Conservation (phyloP, 495 filamentous ascomycete genomes). For the Xylaria palmicola region DNA sequence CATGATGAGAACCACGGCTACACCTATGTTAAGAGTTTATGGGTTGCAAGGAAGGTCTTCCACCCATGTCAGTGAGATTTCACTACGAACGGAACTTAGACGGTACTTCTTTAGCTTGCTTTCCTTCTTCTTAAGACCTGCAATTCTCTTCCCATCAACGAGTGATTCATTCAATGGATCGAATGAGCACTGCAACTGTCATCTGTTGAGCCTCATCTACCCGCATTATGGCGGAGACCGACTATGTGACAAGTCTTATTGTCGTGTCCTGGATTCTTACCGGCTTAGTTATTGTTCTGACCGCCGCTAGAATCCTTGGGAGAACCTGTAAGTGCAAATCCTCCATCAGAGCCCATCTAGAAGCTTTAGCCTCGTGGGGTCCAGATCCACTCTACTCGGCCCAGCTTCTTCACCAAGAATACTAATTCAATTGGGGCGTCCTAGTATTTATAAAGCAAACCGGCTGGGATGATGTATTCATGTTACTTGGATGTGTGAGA, state of each 20-base stretch:
- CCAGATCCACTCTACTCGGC: background rate
- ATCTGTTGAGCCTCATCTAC: background rate
- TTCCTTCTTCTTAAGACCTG: background rate
- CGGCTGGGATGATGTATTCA: conserved; percentile 24
- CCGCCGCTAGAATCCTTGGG: conserved; percentile 9
- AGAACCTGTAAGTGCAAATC: conserved; percentile 15
- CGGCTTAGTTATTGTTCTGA: conserved; percentile 9
- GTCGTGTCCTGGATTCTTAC: conserved; percentile 17
- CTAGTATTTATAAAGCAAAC: conserved; percentile 10
- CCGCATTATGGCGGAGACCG: conserved; percentile 2
- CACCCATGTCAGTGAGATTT: background rate
- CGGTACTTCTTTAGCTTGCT: too few relatives aligned
- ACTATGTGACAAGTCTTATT: conserved; percentile 7
- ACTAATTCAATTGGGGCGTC: background rate
- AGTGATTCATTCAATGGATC: background rate
- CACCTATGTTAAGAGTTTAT: background rate
- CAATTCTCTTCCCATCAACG: background rate
- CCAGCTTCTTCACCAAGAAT: background rate
- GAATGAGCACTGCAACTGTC: background rate
- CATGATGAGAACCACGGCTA: background rate
- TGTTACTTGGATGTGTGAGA: conserved; percentile 17
- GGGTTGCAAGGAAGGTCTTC: background rate
- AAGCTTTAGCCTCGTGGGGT: background rate
- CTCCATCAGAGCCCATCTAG: background rate
- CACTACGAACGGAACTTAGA: too few relatives aligned